Percentiles rank a stretch among this genome's conserved stretches.
phyloP scores from a whole-genome alignment of 2,329 filamentous ascomycete species.

The Paecilomyces variotii region DNA sequence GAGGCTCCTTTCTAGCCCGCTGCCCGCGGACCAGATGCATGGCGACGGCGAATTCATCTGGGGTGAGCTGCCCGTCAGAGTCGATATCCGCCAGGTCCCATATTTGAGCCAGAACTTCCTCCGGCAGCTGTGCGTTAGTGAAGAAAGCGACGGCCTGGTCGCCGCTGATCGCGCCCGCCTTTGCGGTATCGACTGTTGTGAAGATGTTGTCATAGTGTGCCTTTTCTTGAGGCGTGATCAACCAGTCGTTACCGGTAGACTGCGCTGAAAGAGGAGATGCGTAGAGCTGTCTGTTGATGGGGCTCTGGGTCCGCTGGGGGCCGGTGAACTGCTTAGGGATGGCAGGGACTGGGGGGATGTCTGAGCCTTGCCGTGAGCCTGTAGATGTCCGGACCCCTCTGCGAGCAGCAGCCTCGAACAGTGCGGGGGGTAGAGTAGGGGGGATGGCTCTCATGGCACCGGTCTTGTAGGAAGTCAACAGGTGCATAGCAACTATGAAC shows the following conservation, averaged over 20 bases:
- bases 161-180: conserved; percentile 77
- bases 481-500: conserved; percentile 97
- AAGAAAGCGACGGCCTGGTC: conserved; percentile 94
- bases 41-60: conserved; percentile 91
- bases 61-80: conserved; percentile 73
- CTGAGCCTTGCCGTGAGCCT: conserved; percentile 43
- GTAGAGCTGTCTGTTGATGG: conserved; percentile 45
- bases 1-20: conserved; percentile 59
- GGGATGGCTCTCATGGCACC: conserved; percentile 73
- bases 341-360: conserved; percentile 51
- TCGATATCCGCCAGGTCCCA: conserved; percentile 97
- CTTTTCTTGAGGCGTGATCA: conserved; percentile 77
- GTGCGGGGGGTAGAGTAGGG: conserved; percentile 66
- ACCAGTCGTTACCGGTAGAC: conserved; percentile 63
- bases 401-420: conserved; percentile 85
- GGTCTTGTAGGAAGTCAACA: conserved; percentile 84
- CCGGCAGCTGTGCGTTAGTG: conserved; percentile 80
- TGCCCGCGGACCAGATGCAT: conserved; percentile 96
- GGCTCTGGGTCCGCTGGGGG: conserved; percentile 52
- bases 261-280: conserved; percentile 45
- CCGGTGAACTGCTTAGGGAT: conserved; percentile 74
- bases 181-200: conserved; percentile 69
- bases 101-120: conserved; percentile 84
- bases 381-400: conserved; percentile 47
- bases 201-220: conserved; percentile 81